phyloP scores from a whole-genome alignment of 495 filamentous ascomycete species.

The Parmelia sp. region DNA sequence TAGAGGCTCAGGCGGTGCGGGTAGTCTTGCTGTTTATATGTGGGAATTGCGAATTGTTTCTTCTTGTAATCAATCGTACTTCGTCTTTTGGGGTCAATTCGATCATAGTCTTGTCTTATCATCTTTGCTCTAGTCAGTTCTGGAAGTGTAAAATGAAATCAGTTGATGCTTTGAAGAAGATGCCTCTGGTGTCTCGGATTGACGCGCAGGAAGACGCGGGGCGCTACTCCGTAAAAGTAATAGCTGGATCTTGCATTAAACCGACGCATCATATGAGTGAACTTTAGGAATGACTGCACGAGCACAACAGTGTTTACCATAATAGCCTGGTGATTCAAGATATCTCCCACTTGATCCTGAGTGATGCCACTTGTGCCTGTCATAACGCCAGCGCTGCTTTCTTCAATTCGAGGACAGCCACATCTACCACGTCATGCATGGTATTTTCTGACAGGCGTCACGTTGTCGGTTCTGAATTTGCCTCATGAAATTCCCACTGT shows the following conservation, averaged over 20 bases:
- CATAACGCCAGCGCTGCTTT: constrained; percentile 37
- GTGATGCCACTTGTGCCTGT: constrained; percentile 19
- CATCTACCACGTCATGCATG: constrained; percentile 44
- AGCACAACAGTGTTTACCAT: not conserved
- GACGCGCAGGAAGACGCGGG: not conserved
- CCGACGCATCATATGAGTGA: not conserved
- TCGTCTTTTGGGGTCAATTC: constrained; percentile 78
- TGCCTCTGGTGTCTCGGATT: too few relatives aligned
- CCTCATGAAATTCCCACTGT: constrained; percentile 48
- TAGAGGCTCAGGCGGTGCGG: constrained; percentile 90
- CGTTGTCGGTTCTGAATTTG: constrained; percentile 46
- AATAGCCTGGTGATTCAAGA: not conserved
- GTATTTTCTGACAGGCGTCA: constrained; percentile 48
- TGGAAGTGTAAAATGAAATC: not conserved
- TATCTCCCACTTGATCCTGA: not conserved
- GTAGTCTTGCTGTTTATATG: constrained; percentile 69
- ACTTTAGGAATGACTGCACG: not conserved
- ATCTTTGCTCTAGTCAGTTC: constrained; percentile 35
- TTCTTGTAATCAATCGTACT: constrained; percentile 70
- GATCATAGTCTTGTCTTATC: constrained; percentile 63
- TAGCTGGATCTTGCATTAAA: not conserved
- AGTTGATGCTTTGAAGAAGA: not conserved
- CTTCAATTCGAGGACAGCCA: constrained; percentile 40
- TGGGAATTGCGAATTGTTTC: constrained; percentile 71
- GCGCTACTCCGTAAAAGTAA: not conserved